These are phyloP conservation scores for Auricularia cornea DNA, from an alignment of 768 basidiomycete species.

Conservation along the genomic window DNA sequence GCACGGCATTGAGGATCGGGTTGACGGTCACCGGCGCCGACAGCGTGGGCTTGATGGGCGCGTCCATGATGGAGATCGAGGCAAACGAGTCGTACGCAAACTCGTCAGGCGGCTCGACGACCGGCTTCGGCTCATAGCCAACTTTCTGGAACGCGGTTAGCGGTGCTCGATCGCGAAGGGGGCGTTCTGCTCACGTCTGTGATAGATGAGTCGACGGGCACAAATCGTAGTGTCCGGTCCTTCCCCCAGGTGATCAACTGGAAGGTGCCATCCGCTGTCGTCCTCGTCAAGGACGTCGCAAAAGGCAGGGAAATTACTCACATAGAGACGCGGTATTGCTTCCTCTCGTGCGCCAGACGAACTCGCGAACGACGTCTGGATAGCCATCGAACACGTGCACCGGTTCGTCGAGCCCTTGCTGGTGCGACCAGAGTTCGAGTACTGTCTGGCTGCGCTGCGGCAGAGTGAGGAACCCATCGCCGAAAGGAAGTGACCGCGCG, in stretches of 20 bases:
- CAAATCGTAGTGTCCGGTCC: slow-evolving; percentile 84
- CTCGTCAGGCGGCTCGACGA: slow-evolving; percentile 9
- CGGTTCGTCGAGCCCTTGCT: slow-evolving; percentile 33
- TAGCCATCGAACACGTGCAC: slow-evolving; percentile 81
- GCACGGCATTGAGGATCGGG: background rate
- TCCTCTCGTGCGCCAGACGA: slow-evolving; percentile 77
- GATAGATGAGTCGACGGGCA: slow-evolving; percentile 69
- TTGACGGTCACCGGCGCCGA: background rate
- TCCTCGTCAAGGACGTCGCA: background rate
- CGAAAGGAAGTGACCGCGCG: slow-evolving; percentile 87
- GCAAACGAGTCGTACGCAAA: background rate
- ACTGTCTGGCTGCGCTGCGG: slow-evolving; percentile 82
- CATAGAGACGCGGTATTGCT: background rate
- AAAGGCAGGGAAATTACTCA: slow-evolving; percentile 45
- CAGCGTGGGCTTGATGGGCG: background rate
- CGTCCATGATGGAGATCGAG: background rate
- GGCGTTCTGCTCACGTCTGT: slow-evolving; percentile 51
- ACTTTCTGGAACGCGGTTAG: slow-evolving; percentile 44
- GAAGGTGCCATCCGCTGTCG: slow-evolving; percentile 42
- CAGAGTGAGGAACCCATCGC: slow-evolving; percentile 75
- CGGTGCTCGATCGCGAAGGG: slow-evolving; percentile 49
- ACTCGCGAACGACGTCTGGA: slow-evolving; percentile 92
- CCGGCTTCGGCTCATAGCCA: slow-evolving; percentile 45
- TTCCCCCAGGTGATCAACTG: slow-evolving; percentile 77
- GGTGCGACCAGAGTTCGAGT: slow-evolving; percentile 71